A percentile compares a stretch with the other conserved stretches of the same genome.
phyloP scores from a whole-genome alignment of 2,329 filamentous ascomycete species.

The Metarhizium rileyi region DNA sequence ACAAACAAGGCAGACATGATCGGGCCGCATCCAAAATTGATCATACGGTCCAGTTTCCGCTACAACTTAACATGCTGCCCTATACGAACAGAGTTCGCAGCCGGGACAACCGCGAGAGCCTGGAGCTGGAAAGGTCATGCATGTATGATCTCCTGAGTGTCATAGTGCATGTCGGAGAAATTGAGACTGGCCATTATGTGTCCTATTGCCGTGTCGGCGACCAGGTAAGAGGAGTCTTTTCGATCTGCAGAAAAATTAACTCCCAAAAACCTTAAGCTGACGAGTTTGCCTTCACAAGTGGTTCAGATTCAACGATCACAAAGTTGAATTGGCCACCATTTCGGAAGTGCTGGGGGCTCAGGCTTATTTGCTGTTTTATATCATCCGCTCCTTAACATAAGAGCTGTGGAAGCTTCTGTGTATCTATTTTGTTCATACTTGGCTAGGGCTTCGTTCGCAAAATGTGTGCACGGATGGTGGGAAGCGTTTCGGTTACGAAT shows the following conservation, averaged over 20 bases:
- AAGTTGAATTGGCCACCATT: conserved; percentile 74
- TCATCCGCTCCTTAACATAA: conserved; percentile 48
- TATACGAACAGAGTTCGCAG: conserved; percentile 63
- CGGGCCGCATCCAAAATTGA: conserved; percentile 77
- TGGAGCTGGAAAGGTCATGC: conserved; percentile 54
- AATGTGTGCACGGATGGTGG: too few species aligned
- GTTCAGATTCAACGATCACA: conserved; percentile 95
- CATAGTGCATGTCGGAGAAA: conserved; percentile 85
- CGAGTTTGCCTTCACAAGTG: conserved; percentile 42
- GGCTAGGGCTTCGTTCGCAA: too few species aligned
- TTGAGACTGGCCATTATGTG: conserved; percentile 87
- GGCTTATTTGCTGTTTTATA: conserved; percentile 87
- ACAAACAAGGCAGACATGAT: conserved; percentile 53
- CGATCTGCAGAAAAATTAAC: conserved; percentile 6
- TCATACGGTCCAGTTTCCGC: conserved; percentile 73
- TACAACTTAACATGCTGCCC: conserved; percentile 81
- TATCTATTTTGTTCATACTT: not conserved
- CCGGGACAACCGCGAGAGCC: conserved; percentile 40
- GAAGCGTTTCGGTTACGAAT: not conserved
- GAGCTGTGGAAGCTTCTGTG: not conserved
- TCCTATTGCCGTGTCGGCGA: conserved; percentile 79
- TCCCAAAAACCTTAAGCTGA: conserved; percentile 5
- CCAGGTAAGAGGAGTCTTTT: conserved; percentile 29
- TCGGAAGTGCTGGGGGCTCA: conserved; percentile 78
- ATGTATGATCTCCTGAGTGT: conserved; percentile 84